Evolutionary conservation across 805 yeast genomes (phyloP).

Genomic region (Yamadazyma ubonensis): DNA sequence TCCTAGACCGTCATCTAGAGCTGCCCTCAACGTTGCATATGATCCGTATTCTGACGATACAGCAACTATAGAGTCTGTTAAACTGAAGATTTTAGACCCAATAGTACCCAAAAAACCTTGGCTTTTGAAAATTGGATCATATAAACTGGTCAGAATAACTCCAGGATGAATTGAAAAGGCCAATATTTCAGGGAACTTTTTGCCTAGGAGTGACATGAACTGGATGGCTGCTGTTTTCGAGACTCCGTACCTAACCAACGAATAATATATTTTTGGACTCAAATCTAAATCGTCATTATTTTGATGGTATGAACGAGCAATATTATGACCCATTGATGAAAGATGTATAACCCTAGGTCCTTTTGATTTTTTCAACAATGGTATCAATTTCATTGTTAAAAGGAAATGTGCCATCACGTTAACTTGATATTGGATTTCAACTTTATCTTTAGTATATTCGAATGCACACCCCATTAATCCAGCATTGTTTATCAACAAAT

Average conservation of each 20-base stretch:
- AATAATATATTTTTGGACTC: slow-evolving; percentile 24
- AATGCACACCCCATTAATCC: slow-evolving; percentile 42
- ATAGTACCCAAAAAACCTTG: slow-evolving; percentile 14
- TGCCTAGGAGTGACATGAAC: slow-evolving; percentile 26
- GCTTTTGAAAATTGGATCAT: slow-evolving; percentile 7
- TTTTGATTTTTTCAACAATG: slow-evolving; percentile 22
- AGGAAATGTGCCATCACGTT: slow-evolving; percentile 36
- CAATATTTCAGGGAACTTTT: slow-evolving; percentile 29
- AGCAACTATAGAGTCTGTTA: slow-evolving; percentile 21
- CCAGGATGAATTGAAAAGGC: slow-evolving; percentile 42
- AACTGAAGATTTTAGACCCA: slow-evolving; percentile 12
- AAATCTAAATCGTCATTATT: slow-evolving; percentile 25
- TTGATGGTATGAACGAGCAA: slow-evolving; percentile 22
- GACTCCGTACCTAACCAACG: slow-evolving; percentile 36
- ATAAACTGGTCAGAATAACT: slow-evolving; percentile 33
- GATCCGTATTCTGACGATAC: slow-evolving; percentile 36
- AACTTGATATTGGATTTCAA: slow-evolving; percentile 43
- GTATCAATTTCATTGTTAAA: slow-evolving; percentile 30
- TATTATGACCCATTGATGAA: slow-evolving; percentile 34
- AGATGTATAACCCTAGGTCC: slow-evolving; percentile 32
- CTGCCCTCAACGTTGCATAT: slow-evolving; percentile 32
- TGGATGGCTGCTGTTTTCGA: slow-evolving; percentile 37
- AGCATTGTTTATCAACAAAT: slow-evolving; percentile 40
- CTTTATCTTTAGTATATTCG: slow-evolving; percentile 34
- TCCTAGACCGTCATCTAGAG: slow-evolving; percentile 27